Conservation (phyloP, 306 rosid species). For the Inga leiocalycina region DNA sequence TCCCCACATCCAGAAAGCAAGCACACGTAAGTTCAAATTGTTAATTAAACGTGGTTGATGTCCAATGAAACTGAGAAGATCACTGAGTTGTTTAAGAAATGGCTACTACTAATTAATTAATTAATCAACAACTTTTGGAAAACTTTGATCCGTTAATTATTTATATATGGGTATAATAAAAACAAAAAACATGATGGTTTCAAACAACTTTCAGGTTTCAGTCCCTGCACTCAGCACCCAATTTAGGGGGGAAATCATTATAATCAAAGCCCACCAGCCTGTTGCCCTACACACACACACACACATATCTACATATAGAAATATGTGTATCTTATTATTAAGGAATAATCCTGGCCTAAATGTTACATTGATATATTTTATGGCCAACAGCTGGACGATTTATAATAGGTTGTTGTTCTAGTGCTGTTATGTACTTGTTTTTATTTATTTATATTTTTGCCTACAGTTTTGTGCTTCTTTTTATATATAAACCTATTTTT, state of each 20-base stretch:
- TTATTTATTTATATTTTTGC: no score
- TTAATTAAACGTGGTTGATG: background rate
- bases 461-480: no score
- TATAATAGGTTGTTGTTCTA: no score
- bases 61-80: conserved; percentile 29
- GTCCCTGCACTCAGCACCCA: background rate
- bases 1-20: background rate
- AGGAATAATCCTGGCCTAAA: background rate
- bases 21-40: background rate
- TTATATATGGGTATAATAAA: background rate
- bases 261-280: background rate
- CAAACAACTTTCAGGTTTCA: background rate
- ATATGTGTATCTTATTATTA: background rate
- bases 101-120: conserved; percentile 37
- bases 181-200: conserved; percentile 26
- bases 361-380: background rate
- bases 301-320: background rate
- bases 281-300: background rate
- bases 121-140: conserved; percentile 1
- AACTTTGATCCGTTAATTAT: conserved; percentile 6
- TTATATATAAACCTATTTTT: no score
- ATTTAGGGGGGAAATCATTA: background rate
- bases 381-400: background rate
- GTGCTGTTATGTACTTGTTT: background rate
- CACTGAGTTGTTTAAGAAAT: conserved; percentile 21